A percentile compares a stretch with the other conserved stretches of the same genome.
Conservation (phyloP, 305 asterid species). For the Fraxinus paxiana region DNA sequence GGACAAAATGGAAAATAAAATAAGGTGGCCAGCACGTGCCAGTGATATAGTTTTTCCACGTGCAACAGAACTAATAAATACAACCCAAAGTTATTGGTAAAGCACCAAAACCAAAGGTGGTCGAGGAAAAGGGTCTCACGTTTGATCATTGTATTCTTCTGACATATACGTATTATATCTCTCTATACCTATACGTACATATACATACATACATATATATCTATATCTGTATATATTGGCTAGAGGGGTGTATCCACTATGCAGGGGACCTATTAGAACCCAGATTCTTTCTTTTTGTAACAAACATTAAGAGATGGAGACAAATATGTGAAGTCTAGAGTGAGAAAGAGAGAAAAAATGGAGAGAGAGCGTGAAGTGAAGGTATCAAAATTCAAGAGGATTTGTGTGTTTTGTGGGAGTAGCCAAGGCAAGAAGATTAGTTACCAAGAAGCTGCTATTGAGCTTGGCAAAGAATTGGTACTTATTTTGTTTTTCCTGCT, state of each 20-base stretch:
- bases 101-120: constrained; percentile 20
- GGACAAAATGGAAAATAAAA: background rate
- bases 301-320: constrained; percentile 22
- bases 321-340: constrained; percentile 23
- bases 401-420: constrained; percentile 96
- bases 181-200: background rate
- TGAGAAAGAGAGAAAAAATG: constrained; percentile 27
- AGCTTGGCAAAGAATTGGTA: constrained; percentile 82
- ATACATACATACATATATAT: background rate
- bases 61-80: constrained; percentile 30
- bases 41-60: constrained; percentile 34
- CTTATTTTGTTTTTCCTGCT: background rate
- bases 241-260: background rate
- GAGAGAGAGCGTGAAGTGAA: constrained; percentile 45
- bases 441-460: constrained; percentile 90
- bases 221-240: background rate
- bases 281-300: constrained; percentile 15
- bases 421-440: constrained; percentile 85
- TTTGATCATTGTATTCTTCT: constrained; percentile 9
- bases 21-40: constrained; percentile 44
- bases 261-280: constrained; percentile 20
- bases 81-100: constrained; percentile 10
- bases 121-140: constrained; percentile 15
- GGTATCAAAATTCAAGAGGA: constrained; percentile 68
- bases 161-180: background rate